Evolutionary conservation across 2,329 filamentous ascomycete genomes (phyloP), one percentile per base, ranked within the genome.

Genomic region (Ophiocordyceps polyrhachis-furcata): DNA sequence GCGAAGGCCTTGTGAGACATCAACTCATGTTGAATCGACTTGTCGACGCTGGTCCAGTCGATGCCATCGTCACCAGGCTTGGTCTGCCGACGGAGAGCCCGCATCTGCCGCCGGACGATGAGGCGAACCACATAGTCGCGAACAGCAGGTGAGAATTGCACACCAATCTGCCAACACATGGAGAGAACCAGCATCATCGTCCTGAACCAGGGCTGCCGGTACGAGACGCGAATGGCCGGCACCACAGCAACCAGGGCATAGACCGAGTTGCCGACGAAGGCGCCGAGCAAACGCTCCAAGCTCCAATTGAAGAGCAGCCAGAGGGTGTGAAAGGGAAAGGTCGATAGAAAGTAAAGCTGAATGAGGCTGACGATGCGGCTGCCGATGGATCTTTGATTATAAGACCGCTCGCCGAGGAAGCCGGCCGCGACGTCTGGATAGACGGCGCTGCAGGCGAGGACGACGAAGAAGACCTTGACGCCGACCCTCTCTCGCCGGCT

Each of bases 251-350:
- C 49, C n/a, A 52, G 41, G 5, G 50, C 50, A 25, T 52, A 52
- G 37, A 49, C 50, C 5, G 50, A 47, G 44, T 48, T 52, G 1
- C 50, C 50, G 3, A 50, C 50, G 31, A 52, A 47, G 6, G 47
- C 50, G 28, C 50, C 50, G 2, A 52, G 44, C 5, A 52, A 43
- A 7, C 50, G 44, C 45, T 52, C 50, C 28, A 52, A 40, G 32
- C 50, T 51, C 50, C 49, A 52, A 32, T 50, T 52, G 47, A 52
- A 52, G 38, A 52, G 45, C 2, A 52, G 47, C 49, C 49, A 52
- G 35, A 46, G 40, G 13, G 48, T 47, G 41, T 47, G 49, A 25
- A 44, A 49, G 5, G 49, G 49, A 35, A 46, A 52, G 4, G 46
- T 47, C 48, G 46, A 48, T 19, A 52, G 48, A 31, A 47, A 49